Conservation (phyloP, 192 early-diverging fungal genomes). For the Backusella morwellensis region DNA sequence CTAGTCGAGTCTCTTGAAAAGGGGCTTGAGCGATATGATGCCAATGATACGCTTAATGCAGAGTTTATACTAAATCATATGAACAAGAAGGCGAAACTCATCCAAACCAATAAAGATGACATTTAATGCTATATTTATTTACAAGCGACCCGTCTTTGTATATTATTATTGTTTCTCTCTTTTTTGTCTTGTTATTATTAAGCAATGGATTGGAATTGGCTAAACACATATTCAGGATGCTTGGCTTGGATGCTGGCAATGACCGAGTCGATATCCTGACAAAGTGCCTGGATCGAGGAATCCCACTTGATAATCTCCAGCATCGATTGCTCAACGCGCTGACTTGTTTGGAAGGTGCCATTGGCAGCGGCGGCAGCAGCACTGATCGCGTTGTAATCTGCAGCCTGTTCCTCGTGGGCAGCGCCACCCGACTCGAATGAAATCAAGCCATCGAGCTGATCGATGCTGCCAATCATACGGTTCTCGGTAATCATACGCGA, state of each 20-base stretch:
- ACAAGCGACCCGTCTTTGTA: background rate
- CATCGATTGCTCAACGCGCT: constrained; percentile 36
- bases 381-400: constrained; percentile 23
- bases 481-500: constrained; percentile 90
- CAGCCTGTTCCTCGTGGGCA: constrained; percentile 18
- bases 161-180: too few species aligned
- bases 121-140: background rate
- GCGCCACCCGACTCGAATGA: constrained; percentile 69
- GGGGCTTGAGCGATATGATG: background rate
- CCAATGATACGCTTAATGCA: background rate
- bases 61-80: background rate
- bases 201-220: constrained; percentile 11
- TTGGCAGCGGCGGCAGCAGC: constrained; percentile 30
- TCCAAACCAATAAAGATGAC: background rate
- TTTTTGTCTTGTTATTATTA: background rate
- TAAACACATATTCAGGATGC: constrained; percentile 41
- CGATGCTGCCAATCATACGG: constrained; percentile 84
- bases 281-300: constrained; percentile 52
- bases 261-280: constrained; percentile 57
- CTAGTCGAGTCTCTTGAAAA: background rate
- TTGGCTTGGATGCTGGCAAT: constrained; percentile 48
- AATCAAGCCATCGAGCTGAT: constrained; percentile 86
- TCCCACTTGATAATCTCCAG: constrained; percentile 53
- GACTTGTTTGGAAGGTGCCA: constrained; percentile 24
- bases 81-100: background rate